Conservation (phyloP, 1,139 yeast species). For the Lodderomyces metapsilosis region DNA sequence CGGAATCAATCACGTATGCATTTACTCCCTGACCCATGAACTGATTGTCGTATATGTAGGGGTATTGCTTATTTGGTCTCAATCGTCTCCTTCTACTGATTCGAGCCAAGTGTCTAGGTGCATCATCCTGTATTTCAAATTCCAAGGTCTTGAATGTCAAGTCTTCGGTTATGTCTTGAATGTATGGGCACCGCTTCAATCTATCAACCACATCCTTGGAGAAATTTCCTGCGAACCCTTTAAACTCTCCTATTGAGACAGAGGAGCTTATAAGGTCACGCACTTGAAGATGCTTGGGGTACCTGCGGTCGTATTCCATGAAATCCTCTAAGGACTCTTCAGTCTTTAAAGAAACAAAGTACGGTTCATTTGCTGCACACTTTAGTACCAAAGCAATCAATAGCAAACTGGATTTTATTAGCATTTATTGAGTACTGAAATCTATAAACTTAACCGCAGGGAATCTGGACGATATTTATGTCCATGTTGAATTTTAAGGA, state of each 20-base stretch:
- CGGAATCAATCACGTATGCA: slow-evolving; percentile 84
- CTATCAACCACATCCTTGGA: slow-evolving; percentile 46
- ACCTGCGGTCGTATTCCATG: slow-evolving; percentile 33
- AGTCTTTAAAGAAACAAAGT: slow-evolving; percentile 27
- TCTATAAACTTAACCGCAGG: background rate
- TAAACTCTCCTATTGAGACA: slow-evolving; percentile 60
- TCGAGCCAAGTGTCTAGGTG: slow-evolving; percentile 71
- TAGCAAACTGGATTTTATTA: background rate
- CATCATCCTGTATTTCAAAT: slow-evolving; percentile 33
- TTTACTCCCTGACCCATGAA: slow-evolving; percentile 45
- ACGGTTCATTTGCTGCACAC: slow-evolving; percentile 13
- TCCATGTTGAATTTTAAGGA: background rate
- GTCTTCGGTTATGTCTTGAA: slow-evolving; percentile 63
- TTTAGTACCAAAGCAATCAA: background rate
- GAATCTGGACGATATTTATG: slow-evolving; percentile 1
- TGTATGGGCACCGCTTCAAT: slow-evolving; percentile 46
- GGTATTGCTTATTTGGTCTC: slow-evolving; percentile 16
- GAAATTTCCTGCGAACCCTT: slow-evolving; percentile 63
- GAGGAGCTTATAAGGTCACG: slow-evolving; percentile 44
- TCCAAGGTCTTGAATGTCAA: slow-evolving; percentile 48
- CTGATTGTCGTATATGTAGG: slow-evolving; percentile 27
- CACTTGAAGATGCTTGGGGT: slow-evolving; percentile 34
- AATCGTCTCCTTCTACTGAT: slow-evolving; percentile 51
- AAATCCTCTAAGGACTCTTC: slow-evolving; percentile 38
- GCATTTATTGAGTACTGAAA: background rate